A percentile compares a stretch with the other conserved stretches of the same genome.
Evolutionary conservation across 2,329 filamentous ascomycete species (phyloP).

Genomic region (Xylaria sp.): DNA sequence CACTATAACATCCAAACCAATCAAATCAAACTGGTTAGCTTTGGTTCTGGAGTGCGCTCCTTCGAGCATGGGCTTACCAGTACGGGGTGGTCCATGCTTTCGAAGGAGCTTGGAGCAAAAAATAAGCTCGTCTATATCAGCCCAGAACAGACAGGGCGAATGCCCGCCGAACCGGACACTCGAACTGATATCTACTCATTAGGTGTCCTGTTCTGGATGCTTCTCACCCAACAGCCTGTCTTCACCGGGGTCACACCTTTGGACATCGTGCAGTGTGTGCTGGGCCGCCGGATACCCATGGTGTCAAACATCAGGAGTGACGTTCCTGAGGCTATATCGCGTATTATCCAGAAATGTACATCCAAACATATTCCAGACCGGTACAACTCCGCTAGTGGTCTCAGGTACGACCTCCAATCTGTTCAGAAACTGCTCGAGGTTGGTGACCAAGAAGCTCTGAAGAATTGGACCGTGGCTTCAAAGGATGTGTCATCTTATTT

Average conservation of each 20-base stretch:
- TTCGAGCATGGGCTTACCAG: slow-evolving; percentile 91
- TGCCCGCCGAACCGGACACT: slow-evolving; percentile 90
- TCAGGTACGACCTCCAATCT: slow-evolving; percentile 81
- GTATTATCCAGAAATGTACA: slow-evolving; percentile 91
- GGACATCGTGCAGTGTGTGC: slow-evolving; percentile 90
- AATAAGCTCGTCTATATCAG: slow-evolving; percentile 93
- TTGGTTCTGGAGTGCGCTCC: slow-evolving; percentile 85
- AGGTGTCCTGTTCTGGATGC: slow-evolving; percentile 87
- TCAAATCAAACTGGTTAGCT: slow-evolving; percentile 81
- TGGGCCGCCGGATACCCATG: slow-evolving; percentile 80
- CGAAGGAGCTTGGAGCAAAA: slow-evolving; percentile 84
- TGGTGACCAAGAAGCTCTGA: slow-evolving; percentile 76
- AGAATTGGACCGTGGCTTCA: slow-evolving; percentile 79
- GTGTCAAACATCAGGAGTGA: slow-evolving; percentile 83
- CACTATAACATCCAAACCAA: slow-evolving; percentile 80
- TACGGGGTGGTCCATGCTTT: slow-evolving; percentile 85
- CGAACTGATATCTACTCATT: slow-evolving; percentile 94
- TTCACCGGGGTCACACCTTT: slow-evolving; percentile 84
- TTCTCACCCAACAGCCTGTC: slow-evolving; percentile 81
- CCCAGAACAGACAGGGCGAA: slow-evolving; percentile 91
- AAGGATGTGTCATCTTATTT: slow-evolving; percentile 94
- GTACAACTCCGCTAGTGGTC: slow-evolving; percentile 87
- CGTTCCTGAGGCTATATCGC: slow-evolving; percentile 82
- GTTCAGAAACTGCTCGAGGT: slow-evolving; percentile 79
- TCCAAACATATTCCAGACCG: slow-evolving; percentile 87